Evolutionary conservation across 805 yeast genomes (phyloP).

Genomic region (Teunomyces stri): DNA sequence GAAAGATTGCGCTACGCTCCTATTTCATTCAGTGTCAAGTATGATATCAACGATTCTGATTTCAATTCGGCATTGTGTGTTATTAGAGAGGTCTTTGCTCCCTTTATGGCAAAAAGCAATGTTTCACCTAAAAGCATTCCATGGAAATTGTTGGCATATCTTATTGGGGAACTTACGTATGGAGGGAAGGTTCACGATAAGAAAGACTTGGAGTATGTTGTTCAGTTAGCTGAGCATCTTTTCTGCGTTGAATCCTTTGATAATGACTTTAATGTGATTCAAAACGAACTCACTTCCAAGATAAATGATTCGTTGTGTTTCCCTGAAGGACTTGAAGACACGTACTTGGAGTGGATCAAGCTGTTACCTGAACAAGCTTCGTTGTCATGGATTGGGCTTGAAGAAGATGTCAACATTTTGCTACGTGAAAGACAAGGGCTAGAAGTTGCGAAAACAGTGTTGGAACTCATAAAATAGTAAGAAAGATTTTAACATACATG

Average conservation of each 20-base stretch:
- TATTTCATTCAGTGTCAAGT: constrained; percentile 55
- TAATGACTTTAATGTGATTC: constrained; percentile 40
- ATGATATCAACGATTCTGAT: constrained; percentile 78
- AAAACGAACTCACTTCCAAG: constrained; percentile 17
- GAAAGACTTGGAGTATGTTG: constrained; percentile 40
- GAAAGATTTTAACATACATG: neutral
- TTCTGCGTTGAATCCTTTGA: constrained; percentile 43
- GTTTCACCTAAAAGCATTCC: constrained; percentile 35
- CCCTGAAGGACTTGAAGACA: constrained; percentile 47
- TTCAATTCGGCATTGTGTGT: constrained; percentile 48
- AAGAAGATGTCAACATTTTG: constrained; percentile 39
- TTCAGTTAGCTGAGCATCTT: constrained; percentile 30
- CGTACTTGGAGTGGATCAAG: constrained; percentile 48
- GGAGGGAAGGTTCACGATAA: constrained; percentile 59
- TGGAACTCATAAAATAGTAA: neutral
- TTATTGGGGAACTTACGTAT: constrained; percentile 56
- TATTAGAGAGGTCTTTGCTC: constrained; percentile 40
- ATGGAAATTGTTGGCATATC: constrained; percentile 50
- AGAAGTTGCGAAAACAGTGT: constrained; percentile 13
- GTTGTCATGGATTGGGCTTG: constrained; percentile 52
- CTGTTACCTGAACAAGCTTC: constrained; percentile 53
- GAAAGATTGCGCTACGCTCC: constrained; percentile 62
- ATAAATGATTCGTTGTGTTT: constrained; percentile 22
- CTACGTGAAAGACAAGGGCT: constrained; percentile 22
- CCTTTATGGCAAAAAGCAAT: constrained; percentile 5